phyloP scores from a whole-genome alignment of 1,284 basidiomycete genomes.

The Melampsora medusae region DNA sequence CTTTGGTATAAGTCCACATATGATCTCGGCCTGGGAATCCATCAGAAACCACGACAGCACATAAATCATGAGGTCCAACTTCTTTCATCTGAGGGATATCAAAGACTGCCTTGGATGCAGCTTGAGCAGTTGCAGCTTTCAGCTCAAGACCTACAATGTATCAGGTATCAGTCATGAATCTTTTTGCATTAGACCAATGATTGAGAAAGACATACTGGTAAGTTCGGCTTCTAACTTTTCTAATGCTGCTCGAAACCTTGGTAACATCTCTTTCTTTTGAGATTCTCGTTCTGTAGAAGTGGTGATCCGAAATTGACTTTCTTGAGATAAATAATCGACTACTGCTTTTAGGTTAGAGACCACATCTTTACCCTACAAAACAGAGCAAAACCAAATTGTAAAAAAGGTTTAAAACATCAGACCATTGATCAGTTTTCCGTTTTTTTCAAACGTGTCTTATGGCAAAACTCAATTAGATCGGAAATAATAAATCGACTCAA shows the following conservation, averaged over 20 bases:
- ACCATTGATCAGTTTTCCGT: background rate
- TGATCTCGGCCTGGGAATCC: constrained; percentile 44
- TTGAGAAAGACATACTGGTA: constrained; percentile 13
- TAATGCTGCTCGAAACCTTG: constrained; percentile 22
- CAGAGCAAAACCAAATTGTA: background rate
- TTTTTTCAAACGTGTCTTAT: background rate
- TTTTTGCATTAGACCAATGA: background rate
- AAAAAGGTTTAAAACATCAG: background rate
- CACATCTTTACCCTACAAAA: constrained; percentile 39
- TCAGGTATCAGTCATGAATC: background rate
- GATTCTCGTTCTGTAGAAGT: constrained; percentile 10
- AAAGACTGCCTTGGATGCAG: constrained; percentile 40
- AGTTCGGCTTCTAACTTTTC: constrained; percentile 39
- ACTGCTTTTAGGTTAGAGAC: constrained; percentile 36
- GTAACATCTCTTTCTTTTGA: constrained; percentile 28
- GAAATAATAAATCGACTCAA: background rate
- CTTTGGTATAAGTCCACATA: constrained; percentile 42
- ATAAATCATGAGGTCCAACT: constrained; percentile 38
- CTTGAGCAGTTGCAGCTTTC: constrained; percentile 31
- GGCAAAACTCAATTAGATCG: background rate
- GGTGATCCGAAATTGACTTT: constrained; percentile 15
- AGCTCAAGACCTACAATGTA: constrained; percentile 22
- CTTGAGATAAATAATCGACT: constrained; percentile 34
- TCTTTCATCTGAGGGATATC: constrained; percentile 39
- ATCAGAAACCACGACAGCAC: constrained; percentile 38